Evolutionary conservation across 176 grass and related monocot genomes (phyloP).

Genomic region (Zizania latifolia): DNA sequence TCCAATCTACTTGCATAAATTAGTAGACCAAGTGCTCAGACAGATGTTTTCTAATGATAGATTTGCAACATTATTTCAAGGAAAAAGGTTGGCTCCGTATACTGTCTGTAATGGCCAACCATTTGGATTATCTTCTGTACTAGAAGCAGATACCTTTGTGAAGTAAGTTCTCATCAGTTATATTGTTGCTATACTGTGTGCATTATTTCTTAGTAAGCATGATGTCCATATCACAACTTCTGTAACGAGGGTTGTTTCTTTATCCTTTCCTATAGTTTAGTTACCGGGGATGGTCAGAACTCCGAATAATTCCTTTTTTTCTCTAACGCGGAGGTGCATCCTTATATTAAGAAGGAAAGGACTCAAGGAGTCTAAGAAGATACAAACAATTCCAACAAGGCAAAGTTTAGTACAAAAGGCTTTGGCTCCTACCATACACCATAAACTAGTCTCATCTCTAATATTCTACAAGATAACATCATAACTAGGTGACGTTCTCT

Average conservation of each 20-base stretch:
- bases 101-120: conserved; percentile 28
- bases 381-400: too few relatives aligned
- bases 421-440: too few relatives aligned
- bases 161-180: conserved; percentile 54
- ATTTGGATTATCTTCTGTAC: conserved; percentile 57
- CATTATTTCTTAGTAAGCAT: conserved; percentile 14
- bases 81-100: conserved; percentile 37
- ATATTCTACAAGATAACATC: too few relatives aligned
- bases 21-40: conserved; percentile 50
- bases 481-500: too few relatives aligned
- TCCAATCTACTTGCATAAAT: conserved; percentile 61
- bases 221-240: neutral
- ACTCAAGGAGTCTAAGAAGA: too few relatives aligned
- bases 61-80: conserved; percentile 39
- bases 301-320: neutral
- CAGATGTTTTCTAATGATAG: conserved; percentile 47
- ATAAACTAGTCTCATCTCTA: too few relatives aligned
- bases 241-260: neutral
- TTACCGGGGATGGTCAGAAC: neutral
- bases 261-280: neutral
- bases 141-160: conserved; percentile 83
- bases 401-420: too few relatives aligned
- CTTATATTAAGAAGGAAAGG: too few relatives aligned
- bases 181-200: neutral
- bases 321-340: too few relatives aligned